Conservation (phyloP, 345 rosid genomes). For the Limnanthes douglasii region DNA sequence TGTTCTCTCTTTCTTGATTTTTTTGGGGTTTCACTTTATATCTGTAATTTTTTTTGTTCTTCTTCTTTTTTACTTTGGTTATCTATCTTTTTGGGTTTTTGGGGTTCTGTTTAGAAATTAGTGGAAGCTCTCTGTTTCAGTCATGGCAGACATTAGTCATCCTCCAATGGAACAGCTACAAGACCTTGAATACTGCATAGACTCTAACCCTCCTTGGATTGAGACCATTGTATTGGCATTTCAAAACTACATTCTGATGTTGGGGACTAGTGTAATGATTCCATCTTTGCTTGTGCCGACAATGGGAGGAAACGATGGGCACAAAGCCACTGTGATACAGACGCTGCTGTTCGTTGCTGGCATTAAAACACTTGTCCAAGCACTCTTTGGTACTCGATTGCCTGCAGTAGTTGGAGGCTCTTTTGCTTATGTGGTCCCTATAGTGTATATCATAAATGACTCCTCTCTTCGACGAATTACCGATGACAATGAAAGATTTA, state of each 20-base stretch:
- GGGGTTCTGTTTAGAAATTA: conserved; percentile 1
- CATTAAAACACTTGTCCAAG: conserved; percentile 77
- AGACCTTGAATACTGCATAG: conserved; percentile 98
- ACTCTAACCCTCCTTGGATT: conserved; percentile 99
- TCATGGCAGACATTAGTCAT: conserved; percentile 54
- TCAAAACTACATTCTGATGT: conserved; percentile 86
- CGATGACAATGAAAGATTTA: conserved; percentile 71
- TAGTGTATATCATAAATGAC: conserved; percentile 67
- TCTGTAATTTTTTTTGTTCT: conserved; percentile 32
- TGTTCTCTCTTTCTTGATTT: conserved; percentile 11
- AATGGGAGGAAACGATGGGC: conserved; percentile 83
- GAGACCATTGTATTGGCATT: conserved; percentile 71
- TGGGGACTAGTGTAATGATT: conserved; percentile 84
- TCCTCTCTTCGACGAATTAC: conserved; percentile 42
- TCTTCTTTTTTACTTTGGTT: conserved; percentile 6
- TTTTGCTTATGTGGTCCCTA: conserved; percentile 53
- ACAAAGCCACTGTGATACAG: conserved; percentile 78
- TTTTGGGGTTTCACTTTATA: conserved; percentile 24
- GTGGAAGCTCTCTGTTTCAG: conserved; percentile 1
- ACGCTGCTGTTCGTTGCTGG: conserved; percentile 85
- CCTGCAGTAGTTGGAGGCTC: conserved; percentile 92
- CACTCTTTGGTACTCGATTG: conserved; percentile 78
- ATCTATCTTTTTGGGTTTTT: too few species aligned
- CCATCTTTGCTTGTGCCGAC: conserved; percentile 66
- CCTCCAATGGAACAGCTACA: conserved; percentile 94